Evolutionary conservation across 139 green algal genomes (phyloP), one percentile per base, ranked within the genome.

Genomic region (Microglena sp.): DNA sequence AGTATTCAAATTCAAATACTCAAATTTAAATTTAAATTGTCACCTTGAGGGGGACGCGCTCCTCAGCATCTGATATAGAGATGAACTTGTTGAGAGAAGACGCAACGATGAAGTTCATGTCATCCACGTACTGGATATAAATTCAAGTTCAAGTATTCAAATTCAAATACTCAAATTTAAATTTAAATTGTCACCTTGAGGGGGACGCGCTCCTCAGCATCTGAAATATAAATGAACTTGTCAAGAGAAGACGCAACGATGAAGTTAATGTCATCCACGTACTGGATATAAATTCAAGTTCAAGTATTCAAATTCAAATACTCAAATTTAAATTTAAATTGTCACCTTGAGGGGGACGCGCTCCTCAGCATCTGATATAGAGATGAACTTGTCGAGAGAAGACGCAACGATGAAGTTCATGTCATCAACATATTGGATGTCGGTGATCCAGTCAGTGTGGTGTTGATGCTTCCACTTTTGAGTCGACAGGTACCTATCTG

Each of bases 231-330:
- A 3, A 89, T 54, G 43, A 50, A 72, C 29, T 69, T 75, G 72
- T 89, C 82, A 40, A 84, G 66, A 27, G 67, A 82, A 32, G 65
- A 64, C 2, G 82, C 72, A 27, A 86, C 33, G 46, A 86, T 73
- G 15, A 67, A 71, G 62, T 85, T 82, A 56, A 89, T 68, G 36
- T n/a, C n/a, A n/a, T n/a, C n/a, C n/a, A n/a, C n/a, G n/a, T n/a
- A n/a, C n/a, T n/a, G n/a, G n/a, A n/a, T n/a, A n/a, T n/a, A n/a
- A n/a, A n/a, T n/a, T n/a, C n/a, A n/a, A n/a, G n/a, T n/a, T n/a
- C n/a, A n/a, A n/a, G n/a, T n/a, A n/a, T n/a, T n/a, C n/a, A n/a
- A n/a, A n/a, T n/a, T n/a, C n/a, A n/a, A n/a, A n/a, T n/a, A n/a
- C n/a, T n/a, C n/a, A n/a, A n/a, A n/a, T n/a, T n/a, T n/a, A n/a